Evolutionary conservation across 371 early-diverging fungal genomes (phyloP), one percentile per base, ranked within the genome.

Genomic region (Actinomortierella ambigua): DNA sequence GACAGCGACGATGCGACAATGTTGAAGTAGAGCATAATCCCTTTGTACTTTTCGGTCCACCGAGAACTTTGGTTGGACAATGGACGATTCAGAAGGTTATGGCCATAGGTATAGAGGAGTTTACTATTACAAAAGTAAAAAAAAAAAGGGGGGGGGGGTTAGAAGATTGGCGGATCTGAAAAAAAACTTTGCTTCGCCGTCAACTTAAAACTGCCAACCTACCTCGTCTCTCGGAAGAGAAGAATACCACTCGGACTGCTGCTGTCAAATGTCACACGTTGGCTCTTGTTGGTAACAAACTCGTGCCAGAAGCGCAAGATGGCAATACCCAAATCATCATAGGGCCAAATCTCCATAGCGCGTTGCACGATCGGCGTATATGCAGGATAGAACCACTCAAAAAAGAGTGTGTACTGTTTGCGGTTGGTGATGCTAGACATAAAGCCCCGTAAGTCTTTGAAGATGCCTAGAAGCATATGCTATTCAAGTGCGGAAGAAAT

Each of bases 191-290:
- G 82, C 59, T 46, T 76, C 39, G 40, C 51, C 22, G 44, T 53
- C 46, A 23, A 39, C 27, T 24, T 42, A 5, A 44, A 17, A 42
- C 41, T 46, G 20, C 81, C 46, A 14, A 87, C 82, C 57, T 84
- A 84, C 70, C 93, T 93, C 2, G 93, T 88, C 73, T 95, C 91
- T 42, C 93, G 85, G 77, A 96, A 96, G n/a, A 95, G 80, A 27
- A 96, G 77, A 39, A 96, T 92, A 22, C 95, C 95, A 56, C 93
- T 91, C 1, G 94, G 82, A 8, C 94, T 93, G 7, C 93, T 89
- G 29, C 90, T 78, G 29, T 95, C 95, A 81, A 95, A 95, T 43
- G 82, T 86, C 40, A 95, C 77, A 42, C 97, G 85, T 68, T 93
- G 90, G 50, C 87, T 82, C 63, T 86, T 85, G 77, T 95, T 96